phyloP scores from a whole-genome alignment of 371 early-diverging fungal genomes.

The Chytridium lagenaria region DNA sequence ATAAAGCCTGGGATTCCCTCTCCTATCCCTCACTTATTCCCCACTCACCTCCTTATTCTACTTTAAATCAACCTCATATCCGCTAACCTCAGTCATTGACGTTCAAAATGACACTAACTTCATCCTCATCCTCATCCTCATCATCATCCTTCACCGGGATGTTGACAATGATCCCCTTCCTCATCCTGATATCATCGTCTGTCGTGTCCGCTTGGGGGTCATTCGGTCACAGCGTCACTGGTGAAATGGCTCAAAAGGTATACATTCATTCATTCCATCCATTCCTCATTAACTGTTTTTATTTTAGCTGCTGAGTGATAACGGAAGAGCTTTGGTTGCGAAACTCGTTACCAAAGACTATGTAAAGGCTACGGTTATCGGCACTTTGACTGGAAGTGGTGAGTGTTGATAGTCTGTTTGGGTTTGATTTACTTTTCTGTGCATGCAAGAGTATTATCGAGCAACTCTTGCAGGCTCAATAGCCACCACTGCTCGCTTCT shows the following conservation, averaged over 20 bases:
- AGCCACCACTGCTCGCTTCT: neutral
- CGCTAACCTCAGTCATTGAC: too few species aligned
- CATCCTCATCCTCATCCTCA: too few species aligned
- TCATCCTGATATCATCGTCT: neutral
- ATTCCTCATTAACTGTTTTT: neutral
- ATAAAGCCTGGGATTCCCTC: too few species aligned
- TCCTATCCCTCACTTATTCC: too few species aligned
- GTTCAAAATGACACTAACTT: too few species aligned
- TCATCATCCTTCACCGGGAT: too few species aligned
- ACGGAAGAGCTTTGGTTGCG: neutral
- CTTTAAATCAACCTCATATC: too few species aligned
- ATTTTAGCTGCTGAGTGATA: conserved; percentile 2
- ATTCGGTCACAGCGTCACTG: conserved; percentile 24
- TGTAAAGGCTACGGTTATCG: conserved; percentile 1
- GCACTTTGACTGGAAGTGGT: neutral
- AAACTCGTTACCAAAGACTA: too few species aligned
- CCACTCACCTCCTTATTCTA: too few species aligned
- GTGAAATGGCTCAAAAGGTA: conserved; percentile 25
- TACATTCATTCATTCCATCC: neutral
- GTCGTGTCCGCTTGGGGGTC: neutral
- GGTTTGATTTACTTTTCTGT: neutral
- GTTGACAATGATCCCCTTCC: too few species aligned
- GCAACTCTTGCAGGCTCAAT: neutral
- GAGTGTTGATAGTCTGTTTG: neutral
- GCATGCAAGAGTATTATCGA: neutral